Base-by-base conservation (phyloP, 2,329 filamentous ascomycete species). In the Epichloe bromicola region DNA sequence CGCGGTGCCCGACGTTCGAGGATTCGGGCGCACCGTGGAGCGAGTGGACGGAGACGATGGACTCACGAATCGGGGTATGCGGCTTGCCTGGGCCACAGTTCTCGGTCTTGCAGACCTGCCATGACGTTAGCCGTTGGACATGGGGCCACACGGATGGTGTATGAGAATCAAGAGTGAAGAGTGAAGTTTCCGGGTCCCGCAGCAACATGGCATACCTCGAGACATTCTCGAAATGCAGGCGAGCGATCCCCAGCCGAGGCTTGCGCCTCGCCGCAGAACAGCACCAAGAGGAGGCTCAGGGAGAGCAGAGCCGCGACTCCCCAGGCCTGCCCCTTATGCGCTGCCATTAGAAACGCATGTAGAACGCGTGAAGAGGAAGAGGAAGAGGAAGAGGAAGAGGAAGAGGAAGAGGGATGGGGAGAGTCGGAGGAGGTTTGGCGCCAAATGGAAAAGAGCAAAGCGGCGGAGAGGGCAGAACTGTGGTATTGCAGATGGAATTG, bases 191-290 rank as follows among this genome's bases (percentile, higher is more conserved):
- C 19, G n/a, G 40, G 20, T 42, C 17, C 61, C 36, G 62, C 56
- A 45, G 48, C 15, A 38, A 45, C 20, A 46, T 37, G 15, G 45
- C 59, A 55, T 55, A 95, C 91, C 74, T 88, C 70, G 49, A 97
- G 80, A 65, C 93, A 98, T 66, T 89, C 75, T 63, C 76, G 78
- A 66, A 98, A 98, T 61, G 95, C 89, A 17, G 88, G 88, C 53
- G 95, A 73, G 51, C 81, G 78, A 67, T 98, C 93, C 57, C 93
- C 93, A 46, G 82, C 61, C 4, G 90, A 96, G 30, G 89, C 93
- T 50, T 74, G 68, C 15, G 73, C 73, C n/a, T 67, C 65, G 48
- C 59, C 60, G 34, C 68, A 64, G 54, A 79, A 66, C 50, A 73
- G 56, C 42, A 72, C 53, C 46, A 69, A 52, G 49, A 65, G 55